Evolutionary conservation across 768 basidiomycete genomes (phyloP).

Genomic region (Guyanaporus albipodus): DNA sequence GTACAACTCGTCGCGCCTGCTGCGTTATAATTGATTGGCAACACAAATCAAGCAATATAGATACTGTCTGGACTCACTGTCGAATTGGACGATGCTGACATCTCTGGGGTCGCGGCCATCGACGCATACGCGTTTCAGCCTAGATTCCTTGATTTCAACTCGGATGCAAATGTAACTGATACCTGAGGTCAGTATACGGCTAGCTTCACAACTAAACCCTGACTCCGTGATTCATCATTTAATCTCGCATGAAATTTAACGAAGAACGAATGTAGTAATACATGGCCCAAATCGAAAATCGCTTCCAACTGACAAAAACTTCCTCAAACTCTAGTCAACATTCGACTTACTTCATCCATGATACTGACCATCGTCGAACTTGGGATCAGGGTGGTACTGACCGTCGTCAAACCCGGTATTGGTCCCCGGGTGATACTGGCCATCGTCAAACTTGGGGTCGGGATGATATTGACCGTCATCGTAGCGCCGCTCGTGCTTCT

Average conservation of each 20-base stretch:
- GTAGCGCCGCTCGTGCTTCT: neutral
- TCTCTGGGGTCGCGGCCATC: too few species aligned
- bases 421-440: neutral
- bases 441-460: neutral
- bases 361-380: constrained; percentile 1
- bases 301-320: neutral
- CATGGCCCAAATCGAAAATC: constrained; percentile 5
- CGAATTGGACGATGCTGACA: too few species aligned
- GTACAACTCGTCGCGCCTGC: too few species aligned
- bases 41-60: too few species aligned
- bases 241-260: neutral
- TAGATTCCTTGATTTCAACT: too few species aligned
- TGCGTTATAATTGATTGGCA: too few species aligned
- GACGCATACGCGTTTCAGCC: too few species aligned
- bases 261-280: constrained; percentile 14
- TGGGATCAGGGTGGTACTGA: neutral
- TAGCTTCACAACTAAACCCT: too few species aligned
- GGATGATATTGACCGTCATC: constrained; percentile 12
- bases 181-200: too few species aligned
- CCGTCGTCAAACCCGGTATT: neutral
- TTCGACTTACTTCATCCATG: neutral
- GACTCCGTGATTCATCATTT: too few species aligned
- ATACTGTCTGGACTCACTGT: too few species aligned
- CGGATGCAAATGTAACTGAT: too few species aligned
- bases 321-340: neutral